phyloP scores from a whole-genome alignment of 2,329 filamentous ascomycete genomes.

The Claviceps spartinae region DNA sequence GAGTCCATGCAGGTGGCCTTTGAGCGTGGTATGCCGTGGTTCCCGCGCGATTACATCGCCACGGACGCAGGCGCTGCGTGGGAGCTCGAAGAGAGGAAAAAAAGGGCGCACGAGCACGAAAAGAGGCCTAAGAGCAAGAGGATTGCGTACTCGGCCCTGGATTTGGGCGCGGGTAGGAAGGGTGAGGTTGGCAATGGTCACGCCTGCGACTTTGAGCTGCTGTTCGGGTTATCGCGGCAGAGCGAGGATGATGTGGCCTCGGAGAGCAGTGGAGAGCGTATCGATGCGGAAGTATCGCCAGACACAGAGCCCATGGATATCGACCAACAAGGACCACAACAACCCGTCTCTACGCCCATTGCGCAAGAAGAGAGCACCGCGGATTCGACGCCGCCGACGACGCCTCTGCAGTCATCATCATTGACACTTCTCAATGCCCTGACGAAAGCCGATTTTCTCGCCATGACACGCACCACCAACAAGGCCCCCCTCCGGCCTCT shows the following conservation, averaged over 20 bases:
- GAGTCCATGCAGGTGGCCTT: constrained; percentile 72
- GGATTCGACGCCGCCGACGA: background rate
- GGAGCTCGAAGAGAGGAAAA: constrained; percentile 54
- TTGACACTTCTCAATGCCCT: constrained; percentile 13
- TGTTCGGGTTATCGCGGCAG: constrained; percentile 31
- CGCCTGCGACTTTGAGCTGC: constrained; percentile 67
- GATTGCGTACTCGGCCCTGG: constrained; percentile 57
- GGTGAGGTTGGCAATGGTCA: constrained; percentile 76
- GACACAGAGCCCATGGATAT: constrained; percentile 18
- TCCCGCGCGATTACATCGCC: constrained; percentile 71
- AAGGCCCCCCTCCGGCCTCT: constrained; percentile 12
- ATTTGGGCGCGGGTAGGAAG: constrained; percentile 58
- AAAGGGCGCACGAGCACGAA: constrained; percentile 67
- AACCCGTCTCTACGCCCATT: background rate
- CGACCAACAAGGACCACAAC: constrained; percentile 10
- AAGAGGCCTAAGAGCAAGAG: constrained; percentile 71
- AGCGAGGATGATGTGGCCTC: background rate
- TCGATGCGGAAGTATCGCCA: constrained; percentile 2
- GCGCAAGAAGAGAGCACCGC: background rate
- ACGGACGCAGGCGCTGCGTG: constrained; percentile 68
- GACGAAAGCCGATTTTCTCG: constrained; percentile 18
- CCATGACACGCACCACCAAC: constrained; percentile 11
- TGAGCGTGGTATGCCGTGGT: constrained; percentile 66
- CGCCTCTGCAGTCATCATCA: background rate
- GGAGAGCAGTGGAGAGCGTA: background rate